Evolutionary conservation across 805 yeast genomes (phyloP).

Genomic region (Yarrowia porcina): DNA sequence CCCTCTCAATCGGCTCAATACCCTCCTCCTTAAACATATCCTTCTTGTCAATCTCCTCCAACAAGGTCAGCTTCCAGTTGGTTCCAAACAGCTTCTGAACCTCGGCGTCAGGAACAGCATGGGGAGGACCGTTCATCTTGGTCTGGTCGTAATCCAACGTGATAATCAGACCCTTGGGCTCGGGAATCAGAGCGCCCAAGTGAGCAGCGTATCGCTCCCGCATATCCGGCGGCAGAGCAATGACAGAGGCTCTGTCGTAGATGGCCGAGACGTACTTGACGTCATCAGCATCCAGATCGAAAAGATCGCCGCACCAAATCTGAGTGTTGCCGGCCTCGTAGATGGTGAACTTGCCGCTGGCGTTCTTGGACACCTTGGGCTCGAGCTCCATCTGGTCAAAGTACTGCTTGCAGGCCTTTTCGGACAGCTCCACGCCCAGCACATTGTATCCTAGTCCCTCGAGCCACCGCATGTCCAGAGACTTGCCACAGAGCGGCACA

Average conservation of each 20-base stretch:
- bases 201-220: conserved; percentile 12
- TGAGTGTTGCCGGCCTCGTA: conserved; percentile 6
- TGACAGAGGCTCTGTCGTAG: conserved; percentile 13
- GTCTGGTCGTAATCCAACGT: conserved; percentile 11
- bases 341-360: conserved; percentile 7
- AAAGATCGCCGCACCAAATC: conserved; percentile 12
- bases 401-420: conserved; percentile 20
- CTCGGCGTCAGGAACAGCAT: conserved; percentile 13
- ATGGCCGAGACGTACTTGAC: conserved; percentile 4
- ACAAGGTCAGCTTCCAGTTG: conserved; percentile 7
- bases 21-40: conserved; percentile 23
- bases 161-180: conserved; percentile 6
- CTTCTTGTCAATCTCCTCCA: conserved; percentile 11
- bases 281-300: conserved; percentile 6
- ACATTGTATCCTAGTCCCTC: conserved; percentile 20
- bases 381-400: conserved; percentile 21
- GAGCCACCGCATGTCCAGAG: conserved; percentile 18
- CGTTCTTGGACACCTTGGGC: conserved; percentile 7
- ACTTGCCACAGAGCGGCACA: conserved; percentile 17
- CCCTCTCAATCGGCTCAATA: conserved; percentile 10
- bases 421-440: conserved; percentile 14
- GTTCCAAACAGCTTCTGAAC: conserved; percentile 13
- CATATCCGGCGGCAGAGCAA: conserved; percentile 21
- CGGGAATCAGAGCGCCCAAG: not conserved
- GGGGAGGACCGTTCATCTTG: conserved; percentile 14